Evolutionary conservation across 2,329 filamentous ascomycete species (phyloP).

Genomic region (Rhexocercosporidium sp.): DNA sequence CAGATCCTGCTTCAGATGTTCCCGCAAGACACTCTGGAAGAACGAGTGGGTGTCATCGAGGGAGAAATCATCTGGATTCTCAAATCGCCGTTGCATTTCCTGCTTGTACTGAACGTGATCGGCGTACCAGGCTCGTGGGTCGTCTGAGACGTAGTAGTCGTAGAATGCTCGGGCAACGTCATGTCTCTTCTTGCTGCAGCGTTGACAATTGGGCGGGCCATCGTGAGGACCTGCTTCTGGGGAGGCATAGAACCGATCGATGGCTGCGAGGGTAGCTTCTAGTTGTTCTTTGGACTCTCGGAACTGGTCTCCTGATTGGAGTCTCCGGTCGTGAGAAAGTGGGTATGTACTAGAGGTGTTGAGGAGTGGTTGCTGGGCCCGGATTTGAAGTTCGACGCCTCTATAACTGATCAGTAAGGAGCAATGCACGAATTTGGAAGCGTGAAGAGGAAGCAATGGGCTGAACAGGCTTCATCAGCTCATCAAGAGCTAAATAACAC

Average conservation of each 20-base stretch:
- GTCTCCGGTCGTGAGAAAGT: constrained; percentile 33
- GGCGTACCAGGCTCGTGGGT: constrained; percentile 33
- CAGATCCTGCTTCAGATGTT: constrained; percentile 35
- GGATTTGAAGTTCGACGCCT: constrained; percentile 28
- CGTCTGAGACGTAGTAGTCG: constrained; percentile 36
- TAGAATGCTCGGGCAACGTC: constrained; percentile 36
- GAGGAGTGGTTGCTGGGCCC: constrained; percentile 4
- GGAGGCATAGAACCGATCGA: constrained; percentile 27
- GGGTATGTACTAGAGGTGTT: constrained; percentile 25
- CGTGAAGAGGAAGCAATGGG: not conserved
- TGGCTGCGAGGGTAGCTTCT: constrained; percentile 28
- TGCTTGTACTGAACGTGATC: constrained; percentile 27
- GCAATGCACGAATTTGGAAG: no score
- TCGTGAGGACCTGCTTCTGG: constrained; percentile 30
- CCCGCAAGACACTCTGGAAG: constrained; percentile 32
- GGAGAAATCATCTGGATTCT: constrained; percentile 25
- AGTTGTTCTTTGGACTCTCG: constrained; percentile 32
- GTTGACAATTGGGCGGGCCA: constrained; percentile 33
- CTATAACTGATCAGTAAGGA: constrained; percentile 18
- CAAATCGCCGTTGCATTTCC: constrained; percentile 33
- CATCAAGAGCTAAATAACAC: not conserved
- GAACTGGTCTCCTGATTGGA: constrained; percentile 34
- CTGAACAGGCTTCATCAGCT: not conserved
- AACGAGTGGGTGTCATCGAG: constrained; percentile 34
- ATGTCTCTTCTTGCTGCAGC: constrained; percentile 33